Base-by-base conservation (phyloP, 228 moss, liverwort and hornwort genomes). In the Sphagnum magellanicum region DNA sequence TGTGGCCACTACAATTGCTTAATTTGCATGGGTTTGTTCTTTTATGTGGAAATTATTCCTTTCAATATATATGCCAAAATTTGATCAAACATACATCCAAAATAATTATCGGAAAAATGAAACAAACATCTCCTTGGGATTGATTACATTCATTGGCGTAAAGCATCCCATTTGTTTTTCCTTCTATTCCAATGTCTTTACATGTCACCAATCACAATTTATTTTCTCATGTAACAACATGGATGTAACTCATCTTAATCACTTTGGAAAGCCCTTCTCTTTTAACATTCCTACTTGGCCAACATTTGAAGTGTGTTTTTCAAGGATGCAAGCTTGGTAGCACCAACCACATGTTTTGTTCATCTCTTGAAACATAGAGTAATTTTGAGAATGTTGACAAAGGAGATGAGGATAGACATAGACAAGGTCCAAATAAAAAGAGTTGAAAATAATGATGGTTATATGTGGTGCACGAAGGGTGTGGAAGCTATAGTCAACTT, bases 401-500 rank as follows among this genome's bases (percentile, higher is more conserved):
- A 50, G 63, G 64, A n/a, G 70, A 50, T 65, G 68, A 17, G n/a
- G 61, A 61, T 66, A 64, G 66, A 51, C 65, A 68, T 63, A 63
- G 62, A 64, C 85, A 88, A 73, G 84, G 80, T 68, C 71, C 16
- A 60, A 83, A 75, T 6, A 80, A 78, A 46, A 87, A 32, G 76
- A 70, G 79, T 74, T 68, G 75, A 53, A 59, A 81, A 67, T 5
- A 90, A 70, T 67, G 89, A 90, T 81, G 83, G 83, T 73, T 83
- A 87, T 76, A 93, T 76, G 53, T 93, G 87, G 4, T 86, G 89
- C 73, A 81, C 76, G 51, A 81, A 79, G 49, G 76, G 66, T 52
- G 80, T 59, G 63, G 87, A 77, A n/a, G 76, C 75, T 75, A 79
- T 83, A 74, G 83, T 47, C 67, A 83, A 71, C 81, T 85, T 83